phyloP scores from a whole-genome alignment of 352 stramenopile genomes.

The Pythium angustatum region DNA sequence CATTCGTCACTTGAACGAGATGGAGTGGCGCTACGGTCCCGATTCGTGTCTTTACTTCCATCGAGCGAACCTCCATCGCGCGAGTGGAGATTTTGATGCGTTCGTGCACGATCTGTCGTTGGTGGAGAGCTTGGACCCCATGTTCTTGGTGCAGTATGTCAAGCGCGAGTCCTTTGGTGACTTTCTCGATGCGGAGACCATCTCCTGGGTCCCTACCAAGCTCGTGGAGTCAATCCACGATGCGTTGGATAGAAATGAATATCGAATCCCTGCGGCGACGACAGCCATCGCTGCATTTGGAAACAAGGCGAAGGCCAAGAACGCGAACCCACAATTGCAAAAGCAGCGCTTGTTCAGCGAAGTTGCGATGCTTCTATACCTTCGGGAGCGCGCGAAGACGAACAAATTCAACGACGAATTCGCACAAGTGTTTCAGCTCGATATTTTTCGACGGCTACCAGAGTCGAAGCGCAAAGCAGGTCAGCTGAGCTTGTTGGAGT shows the following conservation, averaged over 20 bases:
- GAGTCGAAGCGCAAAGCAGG: conserved; percentile 13
- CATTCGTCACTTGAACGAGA: conserved; percentile 50
- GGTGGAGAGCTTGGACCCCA: conserved; percentile 47
- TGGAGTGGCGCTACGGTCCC: conserved; percentile 57
- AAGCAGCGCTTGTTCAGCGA: conserved; percentile 39
- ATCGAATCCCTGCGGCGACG: conserved; percentile 29
- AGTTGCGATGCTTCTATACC: conserved; percentile 41
- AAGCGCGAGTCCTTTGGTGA: conserved; percentile 40
- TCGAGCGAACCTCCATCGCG: conserved; percentile 48
- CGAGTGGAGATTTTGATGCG: conserved; percentile 40
- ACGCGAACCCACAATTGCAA: background rate
- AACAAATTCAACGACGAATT: conserved; percentile 41
- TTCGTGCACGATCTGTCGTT: conserved; percentile 55
- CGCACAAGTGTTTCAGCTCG: conserved; percentile 51
- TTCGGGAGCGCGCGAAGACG: conserved; percentile 37
- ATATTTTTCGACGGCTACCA: conserved; percentile 42
- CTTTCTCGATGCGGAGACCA: conserved; percentile 60
- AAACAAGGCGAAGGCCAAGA: conserved; percentile 4
- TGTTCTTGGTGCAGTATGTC: conserved; percentile 47
- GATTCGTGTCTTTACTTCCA: conserved; percentile 66
- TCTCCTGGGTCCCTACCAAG: conserved; percentile 53
- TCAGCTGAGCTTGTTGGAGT: conserved; percentile 14
- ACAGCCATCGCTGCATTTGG: background rate
- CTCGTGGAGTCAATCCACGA: conserved; percentile 43
- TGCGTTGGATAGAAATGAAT: conserved; percentile 43